A percentile compares a stretch with the other conserved stretches of the same genome.
Evolutionary conservation across 148 eudicot species (phyloP).

Genomic region (Chenopodium formosanum): DNA sequence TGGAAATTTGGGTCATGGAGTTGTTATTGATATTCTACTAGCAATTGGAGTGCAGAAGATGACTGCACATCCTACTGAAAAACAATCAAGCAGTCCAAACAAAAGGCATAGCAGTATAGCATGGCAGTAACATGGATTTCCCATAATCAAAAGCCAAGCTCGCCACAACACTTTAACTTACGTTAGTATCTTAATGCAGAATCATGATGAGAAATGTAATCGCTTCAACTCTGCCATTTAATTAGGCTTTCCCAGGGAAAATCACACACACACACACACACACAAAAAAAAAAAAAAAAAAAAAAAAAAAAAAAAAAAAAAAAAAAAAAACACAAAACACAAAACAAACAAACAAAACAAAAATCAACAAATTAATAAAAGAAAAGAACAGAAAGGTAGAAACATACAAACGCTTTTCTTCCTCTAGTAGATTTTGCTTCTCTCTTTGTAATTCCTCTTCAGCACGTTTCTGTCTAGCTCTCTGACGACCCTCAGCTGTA

Average conservation of each 20-base stretch:
- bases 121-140: background rate
- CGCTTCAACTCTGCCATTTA: background rate
- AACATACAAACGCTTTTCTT: conserved; percentile 83
- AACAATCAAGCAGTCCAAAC: conserved; percentile 5
- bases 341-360: background rate
- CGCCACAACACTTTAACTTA: too few species aligned
- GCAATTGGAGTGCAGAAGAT: background rate
- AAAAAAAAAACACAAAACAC: background rate
- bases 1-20: background rate
- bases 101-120: background rate
- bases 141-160: background rate
- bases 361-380: background rate
- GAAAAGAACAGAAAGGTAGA: conserved; percentile 9
- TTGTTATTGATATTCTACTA: background rate
- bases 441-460: conserved; percentile 84
- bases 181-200: background rate
- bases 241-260: background rate
- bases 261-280: too few species aligned
- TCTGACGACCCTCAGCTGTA: conserved; percentile 92
- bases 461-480: conserved; percentile 86
- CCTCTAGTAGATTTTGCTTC: conserved; percentile 76
- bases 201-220: background rate
- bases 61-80: background rate
- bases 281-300: too few species aligned
- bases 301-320: too few species aligned